Percentiles rank a stretch among this genome's conserved stretches.
These are phyloP conservation scores for Collybiopsis confluens DNA, from an alignment of 768 basidiomycete genomes.

Conservation along the genomic window DNA sequence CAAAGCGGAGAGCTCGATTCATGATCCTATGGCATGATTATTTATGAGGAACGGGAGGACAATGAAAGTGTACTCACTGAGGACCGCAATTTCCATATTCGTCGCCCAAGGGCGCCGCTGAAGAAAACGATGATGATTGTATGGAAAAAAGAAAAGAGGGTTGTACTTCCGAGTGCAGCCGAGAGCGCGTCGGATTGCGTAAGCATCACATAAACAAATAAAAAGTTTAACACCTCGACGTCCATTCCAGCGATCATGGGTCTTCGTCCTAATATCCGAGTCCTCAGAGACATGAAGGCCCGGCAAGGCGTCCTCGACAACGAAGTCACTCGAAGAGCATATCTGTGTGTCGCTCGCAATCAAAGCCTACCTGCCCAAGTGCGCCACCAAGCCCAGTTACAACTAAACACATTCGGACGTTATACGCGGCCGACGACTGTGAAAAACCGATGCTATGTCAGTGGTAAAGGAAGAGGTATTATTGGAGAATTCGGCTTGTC, in stretches of 20 bases:
- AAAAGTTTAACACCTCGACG: too few species aligned
- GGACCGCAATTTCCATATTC: constrained; percentile 23
- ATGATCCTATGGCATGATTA: constrained; percentile 40
- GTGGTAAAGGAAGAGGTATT: constrained; percentile 83
- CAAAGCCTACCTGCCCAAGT: constrained; percentile 82
- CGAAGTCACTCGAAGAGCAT: constrained; percentile 84
- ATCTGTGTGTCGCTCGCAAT: constrained; percentile 92
- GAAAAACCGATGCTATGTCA: constrained; percentile 83
- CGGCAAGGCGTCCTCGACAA: constrained; percentile 65
- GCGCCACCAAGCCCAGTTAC: constrained; percentile 91
- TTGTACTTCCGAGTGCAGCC: constrained; percentile 24
- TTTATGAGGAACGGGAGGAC: background rate
- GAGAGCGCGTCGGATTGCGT: background rate
- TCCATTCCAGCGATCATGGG: too few species aligned
- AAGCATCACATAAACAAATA: background rate
- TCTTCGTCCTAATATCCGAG: constrained; percentile 33
- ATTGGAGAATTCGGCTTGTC: constrained; percentile 87
- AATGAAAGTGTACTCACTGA: constrained; percentile 19
- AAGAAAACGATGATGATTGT: background rate
- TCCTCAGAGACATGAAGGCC: constrained; percentile 77
- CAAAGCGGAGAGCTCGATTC: constrained; percentile 54
- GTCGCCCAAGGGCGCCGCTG: background rate
- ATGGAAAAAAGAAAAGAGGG: constrained; percentile 18
- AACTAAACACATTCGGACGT: constrained; percentile 81
- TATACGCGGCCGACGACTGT: constrained; percentile 84